phyloP scores from a whole-genome alignment of 108 stramenopile genomes.

The Cyclotella choctawhatcheeana region DNA sequence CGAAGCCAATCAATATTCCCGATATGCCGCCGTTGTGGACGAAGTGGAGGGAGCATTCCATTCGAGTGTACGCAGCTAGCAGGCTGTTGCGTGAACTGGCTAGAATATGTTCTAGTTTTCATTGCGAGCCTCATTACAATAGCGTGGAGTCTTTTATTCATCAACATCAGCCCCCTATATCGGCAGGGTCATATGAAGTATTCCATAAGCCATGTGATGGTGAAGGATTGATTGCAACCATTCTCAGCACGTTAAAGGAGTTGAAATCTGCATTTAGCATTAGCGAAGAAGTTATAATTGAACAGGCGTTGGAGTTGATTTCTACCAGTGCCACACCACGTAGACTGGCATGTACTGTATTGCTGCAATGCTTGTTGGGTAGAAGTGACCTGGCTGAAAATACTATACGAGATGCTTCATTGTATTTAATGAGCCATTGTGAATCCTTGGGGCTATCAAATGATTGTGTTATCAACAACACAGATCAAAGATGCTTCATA shows the following conservation, averaged over 20 bases:
- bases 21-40: constrained; percentile 55
- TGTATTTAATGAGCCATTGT: constrained; percentile 51
- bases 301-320: constrained; percentile 52
- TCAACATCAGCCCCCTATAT: constrained; percentile 50
- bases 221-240: constrained; percentile 46
- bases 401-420: constrained; percentile 64
- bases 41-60: constrained; percentile 58
- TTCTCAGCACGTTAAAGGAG: constrained; percentile 34
- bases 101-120: constrained; percentile 54
- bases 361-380: constrained; percentile 58
- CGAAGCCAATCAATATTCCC: constrained; percentile 27
- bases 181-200: constrained; percentile 60
- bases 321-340: constrained; percentile 38
- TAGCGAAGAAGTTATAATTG: constrained; percentile 45
- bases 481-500: constrained; percentile 41
- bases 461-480: constrained; percentile 47
- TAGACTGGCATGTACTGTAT: constrained; percentile 59
- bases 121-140: constrained; percentile 51
- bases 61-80: constrained; percentile 52
- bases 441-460: constrained; percentile 61
- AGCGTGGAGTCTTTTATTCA: constrained; percentile 30
- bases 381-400: constrained; percentile 76
- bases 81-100: constrained; percentile 75
- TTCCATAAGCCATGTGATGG: constrained; percentile 73
- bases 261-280: constrained; percentile 49